These are phyloP conservation scores for Nicotiana rustica DNA, from an alignment of 305 asterid species.

Conservation along the genomic window DNA sequence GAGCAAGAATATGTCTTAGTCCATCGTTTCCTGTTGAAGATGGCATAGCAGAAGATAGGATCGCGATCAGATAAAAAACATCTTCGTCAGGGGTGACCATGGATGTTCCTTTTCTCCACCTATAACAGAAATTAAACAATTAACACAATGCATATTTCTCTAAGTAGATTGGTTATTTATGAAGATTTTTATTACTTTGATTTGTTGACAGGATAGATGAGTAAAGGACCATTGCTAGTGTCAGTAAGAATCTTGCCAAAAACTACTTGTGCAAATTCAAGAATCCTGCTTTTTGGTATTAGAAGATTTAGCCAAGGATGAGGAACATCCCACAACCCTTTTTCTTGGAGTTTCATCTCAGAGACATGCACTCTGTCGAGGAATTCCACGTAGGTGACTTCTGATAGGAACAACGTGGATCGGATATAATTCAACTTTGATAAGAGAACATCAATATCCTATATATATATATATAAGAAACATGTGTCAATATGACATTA, in stretches of 20 bases:
- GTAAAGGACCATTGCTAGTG: conserved; percentile 86
- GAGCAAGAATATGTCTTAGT: conserved; percentile 58
- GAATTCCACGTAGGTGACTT: conserved; percentile 76
- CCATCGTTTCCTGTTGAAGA: conserved; percentile 74
- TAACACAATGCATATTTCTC: neutral
- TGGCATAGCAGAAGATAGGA: conserved; percentile 75
- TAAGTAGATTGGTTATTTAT: neutral
- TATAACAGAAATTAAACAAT: conserved; percentile 41
- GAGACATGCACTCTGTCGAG: conserved; percentile 82
- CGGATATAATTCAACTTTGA: conserved; percentile 64
- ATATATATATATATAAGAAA: conserved; percentile 60
- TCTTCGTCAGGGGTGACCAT: conserved; percentile 76
- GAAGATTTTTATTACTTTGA: conserved; percentile 61
- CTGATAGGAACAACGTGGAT: conserved; percentile 74
- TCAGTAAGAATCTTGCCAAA: conserved; percentile 77
- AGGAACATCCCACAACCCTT: conserved; percentile 90
- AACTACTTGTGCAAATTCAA: conserved; percentile 65
- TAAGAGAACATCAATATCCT: conserved; percentile 62
- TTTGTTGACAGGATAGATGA: conserved; percentile 88
- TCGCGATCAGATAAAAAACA: conserved; percentile 74
- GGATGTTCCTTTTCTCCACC: conserved; percentile 87
- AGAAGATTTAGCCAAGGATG: conserved; percentile 97
- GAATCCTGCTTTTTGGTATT: conserved; percentile 74
- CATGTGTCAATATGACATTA: conserved; percentile 34
- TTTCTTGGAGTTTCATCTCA: conserved; percentile 65